Percentiles rank a stretch among this genome's conserved stretches.
These are phyloP conservation scores for Boletus rufocinnamomeus DNA, from an alignment of 768 basidiomycete species.

Conservation along the genomic window DNA sequence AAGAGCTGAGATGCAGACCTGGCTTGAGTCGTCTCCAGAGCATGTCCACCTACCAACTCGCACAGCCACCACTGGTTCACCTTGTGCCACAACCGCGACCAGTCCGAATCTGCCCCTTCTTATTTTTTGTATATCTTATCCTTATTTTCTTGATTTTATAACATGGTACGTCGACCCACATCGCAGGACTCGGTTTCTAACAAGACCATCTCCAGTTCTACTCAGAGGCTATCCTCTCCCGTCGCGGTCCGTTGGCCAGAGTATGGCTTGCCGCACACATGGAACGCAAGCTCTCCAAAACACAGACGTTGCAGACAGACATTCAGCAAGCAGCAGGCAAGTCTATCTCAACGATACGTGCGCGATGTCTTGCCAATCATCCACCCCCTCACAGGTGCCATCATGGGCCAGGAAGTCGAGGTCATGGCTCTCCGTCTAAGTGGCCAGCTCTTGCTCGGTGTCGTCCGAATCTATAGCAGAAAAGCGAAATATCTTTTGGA, in stretches of 20 bases:
- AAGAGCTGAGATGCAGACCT: background rate
- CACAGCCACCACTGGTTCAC: constrained; percentile 32
- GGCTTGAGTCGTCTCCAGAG: constrained; percentile 3
- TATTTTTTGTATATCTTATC: constrained; percentile 26
- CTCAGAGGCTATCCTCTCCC: constrained; percentile 90
- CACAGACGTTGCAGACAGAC: constrained; percentile 91
- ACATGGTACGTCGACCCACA: constrained; percentile 23
- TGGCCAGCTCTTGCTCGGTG: constrained; percentile 93
- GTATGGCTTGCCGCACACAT: constrained; percentile 99
- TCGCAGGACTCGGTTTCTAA: background rate
- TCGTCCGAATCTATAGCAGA: constrained; percentile 95
- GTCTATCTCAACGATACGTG: background rate
- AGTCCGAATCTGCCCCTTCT: background rate
- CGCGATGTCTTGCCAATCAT: background rate
- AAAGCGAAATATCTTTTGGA: constrained; percentile 98
- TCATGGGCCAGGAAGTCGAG: constrained; percentile 91
- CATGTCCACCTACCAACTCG: constrained; percentile 6
- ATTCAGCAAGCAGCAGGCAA: constrained; percentile 91
- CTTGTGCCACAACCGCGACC: constrained; percentile 14
- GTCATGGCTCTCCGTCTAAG: constrained; percentile 95
- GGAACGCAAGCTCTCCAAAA: constrained; percentile 96
- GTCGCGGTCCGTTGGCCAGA: constrained; percentile 90
- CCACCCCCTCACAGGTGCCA: constrained; percentile 60
- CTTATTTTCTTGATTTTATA: constrained; percentile 22
- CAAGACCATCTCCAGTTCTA: constrained; percentile 63